Conservation (phyloP, 2,329 filamentous ascomycete genomes). For the Achaetomium macrosporum region DNA sequence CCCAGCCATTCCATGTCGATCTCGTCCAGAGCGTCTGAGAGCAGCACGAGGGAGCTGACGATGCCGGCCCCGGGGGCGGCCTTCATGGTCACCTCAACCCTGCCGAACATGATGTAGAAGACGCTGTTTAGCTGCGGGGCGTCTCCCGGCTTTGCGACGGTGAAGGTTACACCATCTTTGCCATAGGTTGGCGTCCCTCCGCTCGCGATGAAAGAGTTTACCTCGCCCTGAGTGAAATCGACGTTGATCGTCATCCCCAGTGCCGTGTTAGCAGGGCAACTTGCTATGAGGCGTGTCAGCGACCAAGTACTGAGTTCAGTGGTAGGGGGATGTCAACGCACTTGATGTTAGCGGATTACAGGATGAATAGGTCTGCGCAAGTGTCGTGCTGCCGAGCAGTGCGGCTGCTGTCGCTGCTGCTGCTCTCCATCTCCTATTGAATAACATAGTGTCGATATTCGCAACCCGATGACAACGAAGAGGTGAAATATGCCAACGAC, state of each 20-base stretch:
- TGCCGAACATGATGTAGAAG: slow-evolving; percentile 99
- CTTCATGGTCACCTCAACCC: slow-evolving; percentile 78
- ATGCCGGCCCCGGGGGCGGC: slow-evolving; percentile 85
- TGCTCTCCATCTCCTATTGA: slow-evolving; percentile 19
- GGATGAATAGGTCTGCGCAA: slow-evolving; percentile 30
- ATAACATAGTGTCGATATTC: slow-evolving; percentile 19
- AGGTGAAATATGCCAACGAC: neutral
- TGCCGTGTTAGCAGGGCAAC: slow-evolving; percentile 70
- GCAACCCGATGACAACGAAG: neutral
- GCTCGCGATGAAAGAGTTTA: slow-evolving; percentile 68
- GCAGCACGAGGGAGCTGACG: slow-evolving; percentile 84
- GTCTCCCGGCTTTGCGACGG: slow-evolving; percentile 71
- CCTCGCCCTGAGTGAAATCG: slow-evolving; percentile 73
- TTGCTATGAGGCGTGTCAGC: slow-evolving; percentile 34
- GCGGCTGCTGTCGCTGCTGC: slow-evolving; percentile 20
- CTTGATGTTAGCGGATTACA: slow-evolving; percentile 30
- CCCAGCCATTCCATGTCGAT: slow-evolving; percentile 98
- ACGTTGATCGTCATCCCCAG: slow-evolving; percentile 76
- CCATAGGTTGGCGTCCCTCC: slow-evolving; percentile 67
- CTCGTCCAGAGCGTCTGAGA: slow-evolving; percentile 89
- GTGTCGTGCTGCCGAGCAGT: slow-evolving; percentile 14
- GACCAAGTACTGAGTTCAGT: neutral
- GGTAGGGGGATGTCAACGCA: slow-evolving; percentile 17
- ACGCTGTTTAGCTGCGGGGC: slow-evolving; percentile 79
- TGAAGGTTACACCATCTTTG: slow-evolving; percentile 73